Evolutionary conservation across 805 yeast species (phyloP), one percentile per base, ranked within the genome.

Genomic region (Lipomyces mesembrius): DNA sequence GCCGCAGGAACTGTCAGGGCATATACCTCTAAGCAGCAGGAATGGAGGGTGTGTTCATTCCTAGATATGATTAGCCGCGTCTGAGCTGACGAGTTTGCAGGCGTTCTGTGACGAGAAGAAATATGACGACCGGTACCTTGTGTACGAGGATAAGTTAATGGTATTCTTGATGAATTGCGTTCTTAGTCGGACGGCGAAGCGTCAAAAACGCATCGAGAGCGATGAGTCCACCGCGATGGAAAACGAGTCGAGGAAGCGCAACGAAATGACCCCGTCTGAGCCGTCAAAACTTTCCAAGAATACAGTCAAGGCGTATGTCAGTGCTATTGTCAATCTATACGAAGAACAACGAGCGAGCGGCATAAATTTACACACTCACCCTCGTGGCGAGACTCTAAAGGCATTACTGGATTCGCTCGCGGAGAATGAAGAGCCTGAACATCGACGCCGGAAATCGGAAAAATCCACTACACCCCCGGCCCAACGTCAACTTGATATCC

Each of bases 1-100:
- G 62, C 62, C 7, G 62, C 62, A 2, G 62, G 62, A 11, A 60
- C 62, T n/a, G 62, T 60, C 8, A 51, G 62, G 29, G 62, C 62
- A 17, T 60, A 60, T 54, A 51, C 60, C 6, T 51, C 61, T 20
- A 60, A 60, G 29, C 62, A 60, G 46, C 62, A 60, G 37, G 62
- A 60, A 53, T 60, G 62, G 62, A 22, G 61, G 39, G 62, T 60
- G 53, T 5, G 62, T 60, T 59, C 22, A 14, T 37, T 43, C 11
- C 25, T 12, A 55, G 27, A 11, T 17, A 7, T 14, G 14, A n/a
- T 60, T 53, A n/a, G 14, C 35, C 2, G 35, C 9, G 46, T 20
- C 62, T n/a, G 17, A 12, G 27, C 32, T 32, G 8, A 52, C 29
- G 14, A 3, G n/a, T 56, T 3, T 20, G 12, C 25, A 60, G 62